Evolutionary conservation across 2,329 filamentous ascomycete genomes (phyloP).

Genomic region (Talaromyces sp.): DNA sequence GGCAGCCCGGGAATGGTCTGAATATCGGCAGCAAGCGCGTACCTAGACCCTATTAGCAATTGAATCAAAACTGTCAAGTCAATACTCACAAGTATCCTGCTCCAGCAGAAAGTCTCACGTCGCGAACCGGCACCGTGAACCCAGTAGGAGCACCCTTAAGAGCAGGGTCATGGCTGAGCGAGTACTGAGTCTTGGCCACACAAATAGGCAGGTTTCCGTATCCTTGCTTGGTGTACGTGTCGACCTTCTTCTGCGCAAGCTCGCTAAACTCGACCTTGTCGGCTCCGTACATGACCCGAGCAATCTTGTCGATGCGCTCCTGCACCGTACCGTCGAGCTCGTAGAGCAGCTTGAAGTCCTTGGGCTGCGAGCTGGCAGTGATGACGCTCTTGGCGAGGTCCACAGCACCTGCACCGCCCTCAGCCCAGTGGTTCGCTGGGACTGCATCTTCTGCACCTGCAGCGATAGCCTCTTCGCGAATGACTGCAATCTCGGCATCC

Average conservation of each 20-base stretch:
- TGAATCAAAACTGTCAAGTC: slow-evolving; percentile 11
- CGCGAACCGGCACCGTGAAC: slow-evolving; percentile 89
- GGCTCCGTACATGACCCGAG: slow-evolving; percentile 90
- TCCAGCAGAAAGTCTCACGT: slow-evolving; percentile 89
- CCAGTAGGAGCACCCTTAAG: slow-evolving; percentile 93
- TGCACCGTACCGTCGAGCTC: slow-evolving; percentile 71
- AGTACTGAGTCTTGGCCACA: slow-evolving; percentile 98
- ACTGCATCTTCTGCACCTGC: slow-evolving; percentile 93
- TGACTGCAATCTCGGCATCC: slow-evolving; percentile 79
- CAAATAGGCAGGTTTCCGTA: slow-evolving; percentile 92
- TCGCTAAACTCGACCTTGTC: slow-evolving; percentile 86
- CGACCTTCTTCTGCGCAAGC: slow-evolving; percentile 90
- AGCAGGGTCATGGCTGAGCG: slow-evolving; percentile 82
- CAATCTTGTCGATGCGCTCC: slow-evolving; percentile 85
- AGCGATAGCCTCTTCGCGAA: slow-evolving; percentile 83
- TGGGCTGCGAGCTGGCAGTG: slow-evolving; percentile 72
- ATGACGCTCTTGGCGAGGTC: slow-evolving; percentile 85
- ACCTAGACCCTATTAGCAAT: slow-evolving; percentile 49
- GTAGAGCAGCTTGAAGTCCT: slow-evolving; percentile 85
- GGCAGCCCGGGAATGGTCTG: slow-evolving; percentile 96
- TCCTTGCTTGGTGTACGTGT: slow-evolving; percentile 87
- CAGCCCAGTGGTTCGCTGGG: slow-evolving; percentile 91
- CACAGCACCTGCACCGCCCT: slow-evolving; percentile 84
- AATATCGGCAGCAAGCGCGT: slow-evolving; percentile 92
- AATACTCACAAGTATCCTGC: slow-evolving; percentile 76